These are phyloP conservation scores for Balansia obtecta DNA, from an alignment of 2,329 filamentous ascomycete species.

Conservation along the genomic window DNA sequence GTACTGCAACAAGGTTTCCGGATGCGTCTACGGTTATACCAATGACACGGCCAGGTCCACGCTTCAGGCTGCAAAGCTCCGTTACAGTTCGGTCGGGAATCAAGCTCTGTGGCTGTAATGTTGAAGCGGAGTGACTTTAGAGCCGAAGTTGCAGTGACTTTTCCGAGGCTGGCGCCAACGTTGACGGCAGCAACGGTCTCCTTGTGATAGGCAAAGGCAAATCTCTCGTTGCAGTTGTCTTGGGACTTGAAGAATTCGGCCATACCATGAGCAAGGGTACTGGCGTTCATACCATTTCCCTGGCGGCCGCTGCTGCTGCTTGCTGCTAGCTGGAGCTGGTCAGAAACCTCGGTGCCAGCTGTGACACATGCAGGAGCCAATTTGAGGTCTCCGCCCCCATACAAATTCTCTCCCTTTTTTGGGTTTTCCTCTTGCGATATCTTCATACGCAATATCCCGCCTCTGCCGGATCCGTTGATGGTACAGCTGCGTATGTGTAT, in stretches of 20 bases:
- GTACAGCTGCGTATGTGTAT: constrained; percentile 8
- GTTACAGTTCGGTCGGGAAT: background rate
- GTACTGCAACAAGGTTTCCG: constrained; percentile 4
- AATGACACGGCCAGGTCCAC: background rate
- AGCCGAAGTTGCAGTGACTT: constrained; percentile 2
- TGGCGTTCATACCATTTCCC: background rate
- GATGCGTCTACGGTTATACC: constrained; percentile 1
- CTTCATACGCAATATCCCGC: background rate
- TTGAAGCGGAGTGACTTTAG: background rate
- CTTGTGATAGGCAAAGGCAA: constrained; percentile 10
- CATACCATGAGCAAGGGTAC: constrained; percentile 2
- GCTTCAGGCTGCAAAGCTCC: background rate
- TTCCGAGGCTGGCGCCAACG: constrained; percentile 7
- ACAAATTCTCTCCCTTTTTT: background rate
- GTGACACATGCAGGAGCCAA: background rate
- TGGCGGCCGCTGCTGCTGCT: background rate
- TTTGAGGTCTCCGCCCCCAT: background rate
- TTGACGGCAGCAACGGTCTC: constrained; percentile 8
- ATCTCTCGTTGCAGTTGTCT: constrained; percentile 12
- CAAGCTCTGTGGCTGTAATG: background rate
- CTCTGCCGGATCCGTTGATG: background rate
- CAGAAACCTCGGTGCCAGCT: background rate
- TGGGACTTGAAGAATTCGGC: constrained; percentile 6
- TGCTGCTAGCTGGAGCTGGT: background rate
- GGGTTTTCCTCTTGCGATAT: background rate